These are phyloP conservation scores for Neophaeococcomyces mojaviensis DNA, from an alignment of 2,329 filamentous ascomycete genomes.

Conservation along the genomic window DNA sequence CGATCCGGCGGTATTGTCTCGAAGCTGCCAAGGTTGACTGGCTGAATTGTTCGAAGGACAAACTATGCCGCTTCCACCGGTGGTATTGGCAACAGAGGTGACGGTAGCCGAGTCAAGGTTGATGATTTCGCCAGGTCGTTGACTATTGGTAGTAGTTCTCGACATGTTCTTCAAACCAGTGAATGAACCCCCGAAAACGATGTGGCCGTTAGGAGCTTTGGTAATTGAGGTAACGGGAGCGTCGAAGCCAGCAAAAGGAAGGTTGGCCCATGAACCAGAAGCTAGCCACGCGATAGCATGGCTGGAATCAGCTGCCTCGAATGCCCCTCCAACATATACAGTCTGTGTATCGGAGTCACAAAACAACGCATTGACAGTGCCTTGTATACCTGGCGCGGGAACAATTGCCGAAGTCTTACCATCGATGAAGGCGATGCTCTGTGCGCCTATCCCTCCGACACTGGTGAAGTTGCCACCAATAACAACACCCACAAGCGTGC, in stretches of 20 bases:
- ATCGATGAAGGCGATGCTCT: constrained; percentile 74
- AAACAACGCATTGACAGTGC: constrained; percentile 71
- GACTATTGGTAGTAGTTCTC: constrained; percentile 47
- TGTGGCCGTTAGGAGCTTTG: constrained; percentile 70
- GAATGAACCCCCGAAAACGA: constrained; percentile 88
- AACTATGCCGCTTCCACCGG: constrained; percentile 63
- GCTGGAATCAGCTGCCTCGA: constrained; percentile 69
- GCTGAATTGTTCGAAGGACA: constrained; percentile 66
- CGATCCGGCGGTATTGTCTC: constrained; percentile 66
- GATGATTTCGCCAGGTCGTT: constrained; percentile 64
- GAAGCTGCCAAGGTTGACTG: constrained; percentile 74
- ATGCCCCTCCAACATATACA: constrained; percentile 89
- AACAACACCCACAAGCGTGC: constrained; percentile 64
- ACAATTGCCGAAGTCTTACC: constrained; percentile 62
- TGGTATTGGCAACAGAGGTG: constrained; percentile 48
- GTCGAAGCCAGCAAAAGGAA: constrained; percentile 92
- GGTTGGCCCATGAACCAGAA: constrained; percentile 60
- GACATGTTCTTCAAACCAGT: constrained; percentile 68
- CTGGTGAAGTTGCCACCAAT: constrained; percentile 95
- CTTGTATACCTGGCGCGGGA: constrained; percentile 71
- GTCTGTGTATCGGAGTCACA: constrained; percentile 70
- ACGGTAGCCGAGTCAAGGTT: constrained; percentile 76
- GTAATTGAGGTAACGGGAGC: constrained; percentile 81
- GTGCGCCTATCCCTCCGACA: constrained; percentile 66
- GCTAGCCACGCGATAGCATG: constrained; percentile 81